Evolutionary conservation across 768 basidiomycete genomes (phyloP).

Genomic region (Podaxis rugospora): DNA sequence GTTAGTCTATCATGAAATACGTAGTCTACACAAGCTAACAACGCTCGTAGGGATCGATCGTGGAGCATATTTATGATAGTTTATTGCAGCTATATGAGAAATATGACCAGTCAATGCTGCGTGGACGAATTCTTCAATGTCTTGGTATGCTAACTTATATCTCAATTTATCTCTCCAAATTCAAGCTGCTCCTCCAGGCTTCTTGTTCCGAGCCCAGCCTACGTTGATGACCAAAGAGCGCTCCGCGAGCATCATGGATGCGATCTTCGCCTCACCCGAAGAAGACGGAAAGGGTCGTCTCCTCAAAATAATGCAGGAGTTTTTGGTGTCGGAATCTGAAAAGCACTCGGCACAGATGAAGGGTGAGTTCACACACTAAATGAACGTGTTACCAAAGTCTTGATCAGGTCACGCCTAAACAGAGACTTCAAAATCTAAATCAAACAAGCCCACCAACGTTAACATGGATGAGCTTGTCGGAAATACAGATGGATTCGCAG

Average conservation of each 20-base stretch:
- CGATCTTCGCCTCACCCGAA: slow-evolving; percentile 72
- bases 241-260: slow-evolving; percentile 85
- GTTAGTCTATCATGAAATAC: slow-evolving; percentile 24
- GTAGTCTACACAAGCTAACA: not conserved
- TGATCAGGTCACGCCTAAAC: not conserved
- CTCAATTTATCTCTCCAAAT: not conserved
- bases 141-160: slow-evolving; percentile 50
- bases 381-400: not conserved
- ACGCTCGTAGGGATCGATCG: slow-evolving; percentile 57
- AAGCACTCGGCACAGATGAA: slow-evolving; percentile 75
- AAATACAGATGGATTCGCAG: slow-evolving; percentile 92
- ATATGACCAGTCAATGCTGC: slow-evolving; percentile 50
- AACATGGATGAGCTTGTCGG: slow-evolving; percentile 95
- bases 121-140: slow-evolving; percentile 77
- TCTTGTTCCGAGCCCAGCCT: slow-evolving; percentile 89
- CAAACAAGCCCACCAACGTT: slow-evolving; percentile 44
- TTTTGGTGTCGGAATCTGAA: slow-evolving; percentile 75
- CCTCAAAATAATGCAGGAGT: slow-evolving; percentile 88
- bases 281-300: slow-evolving; percentile 70
- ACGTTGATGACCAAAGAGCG: slow-evolving; percentile 80
- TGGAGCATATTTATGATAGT: slow-evolving; percentile 76
- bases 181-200: slow-evolving; percentile 46
- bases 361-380: slow-evolving; percentile 29
- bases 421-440: slow-evolving; percentile 41
- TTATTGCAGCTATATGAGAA: slow-evolving; percentile 73